Evolutionary conservation across 768 basidiomycete species (phyloP).

Genomic region (Cystobasidium tubakii): DNA sequence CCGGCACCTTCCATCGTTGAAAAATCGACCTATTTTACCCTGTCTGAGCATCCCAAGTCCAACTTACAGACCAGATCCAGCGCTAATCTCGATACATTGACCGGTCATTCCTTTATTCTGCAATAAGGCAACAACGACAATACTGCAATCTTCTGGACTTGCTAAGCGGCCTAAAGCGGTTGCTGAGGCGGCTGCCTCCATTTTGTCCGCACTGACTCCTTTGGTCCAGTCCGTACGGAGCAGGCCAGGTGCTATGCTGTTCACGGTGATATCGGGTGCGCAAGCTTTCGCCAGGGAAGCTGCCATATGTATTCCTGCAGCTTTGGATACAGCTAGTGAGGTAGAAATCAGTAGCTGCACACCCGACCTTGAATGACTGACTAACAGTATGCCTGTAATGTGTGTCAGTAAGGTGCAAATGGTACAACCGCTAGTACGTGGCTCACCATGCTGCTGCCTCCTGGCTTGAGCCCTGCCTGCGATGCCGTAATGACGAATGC

Average conservation of each 20-base stretch:
- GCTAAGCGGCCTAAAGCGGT: not conserved
- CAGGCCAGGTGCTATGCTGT: slow-evolving; percentile 1
- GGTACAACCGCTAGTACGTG: no score
- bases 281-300: slow-evolving; percentile 9
- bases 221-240: slow-evolving; percentile 16
- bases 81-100: slow-evolving; percentile 13
- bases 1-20: no score
- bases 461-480: not conserved
- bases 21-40: no score
- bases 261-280: slow-evolving; percentile 18
- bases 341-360: not conserved
- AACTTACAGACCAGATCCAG: not conserved
- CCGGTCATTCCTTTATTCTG: slow-evolving; percentile 3
- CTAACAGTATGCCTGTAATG: slow-evolving; percentile 21
- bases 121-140: not conserved
- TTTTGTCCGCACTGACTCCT: not conserved
- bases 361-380: not conserved
- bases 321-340: slow-evolving; percentile 6
- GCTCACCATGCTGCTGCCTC: slow-evolving; percentile 25
- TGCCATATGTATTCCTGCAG: slow-evolving; percentile 7
- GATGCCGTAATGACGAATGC: slow-evolving; percentile 9
- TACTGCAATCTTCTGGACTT: not conserved
- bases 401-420: no score
- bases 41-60: not conserved
- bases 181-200: not conserved